Evolutionary conservation across 2,329 filamentous ascomycete genomes (phyloP).

Genomic region (Colletotrichum magnum): DNA sequence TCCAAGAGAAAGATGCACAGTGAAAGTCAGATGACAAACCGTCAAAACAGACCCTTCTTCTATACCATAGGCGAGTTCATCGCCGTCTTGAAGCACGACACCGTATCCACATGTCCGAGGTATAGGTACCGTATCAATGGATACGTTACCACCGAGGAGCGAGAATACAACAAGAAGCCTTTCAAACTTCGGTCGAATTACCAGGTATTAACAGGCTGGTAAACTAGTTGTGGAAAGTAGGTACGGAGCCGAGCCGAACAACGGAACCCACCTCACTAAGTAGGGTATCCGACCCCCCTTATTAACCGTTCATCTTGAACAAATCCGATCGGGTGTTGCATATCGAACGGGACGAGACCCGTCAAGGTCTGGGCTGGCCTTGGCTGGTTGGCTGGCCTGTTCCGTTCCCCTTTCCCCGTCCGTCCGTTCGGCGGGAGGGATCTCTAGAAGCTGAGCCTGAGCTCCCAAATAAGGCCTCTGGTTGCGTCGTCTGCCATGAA

Average conservation of each 20-base stretch:
- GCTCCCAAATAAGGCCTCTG: background rate
- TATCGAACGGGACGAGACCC: conserved; percentile 19
- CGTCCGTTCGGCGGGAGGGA: conserved; percentile 8
- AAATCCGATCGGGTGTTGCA: conserved; percentile 30
- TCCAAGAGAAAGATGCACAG: too few relatives aligned
- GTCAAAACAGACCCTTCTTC: too few relatives aligned
- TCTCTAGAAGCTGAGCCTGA: background rate
- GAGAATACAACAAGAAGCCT: too few relatives aligned
- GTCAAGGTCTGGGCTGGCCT: conserved; percentile 1
- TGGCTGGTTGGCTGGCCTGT: background rate
- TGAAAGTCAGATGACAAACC: too few relatives aligned
- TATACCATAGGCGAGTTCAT: too few relatives aligned
- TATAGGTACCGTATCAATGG: too few relatives aligned
- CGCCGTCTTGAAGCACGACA: too few relatives aligned
- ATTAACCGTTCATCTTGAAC: conserved; percentile 7
- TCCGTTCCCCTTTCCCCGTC: background rate
- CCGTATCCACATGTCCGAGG: background rate
- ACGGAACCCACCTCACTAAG: conserved; percentile 25
- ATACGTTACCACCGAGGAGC: too few relatives aligned
- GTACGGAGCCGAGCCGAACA: conserved; percentile 31
- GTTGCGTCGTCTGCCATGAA: background rate
- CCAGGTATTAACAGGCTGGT: background rate
- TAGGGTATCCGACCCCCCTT: conserved; percentile 31
- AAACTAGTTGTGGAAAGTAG: background rate
- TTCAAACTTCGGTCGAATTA: too few relatives aligned